These are phyloP conservation scores for Macadamia tetraphylla DNA, from an alignment of 164 flowering plant genomes.

Conservation along the genomic window DNA sequence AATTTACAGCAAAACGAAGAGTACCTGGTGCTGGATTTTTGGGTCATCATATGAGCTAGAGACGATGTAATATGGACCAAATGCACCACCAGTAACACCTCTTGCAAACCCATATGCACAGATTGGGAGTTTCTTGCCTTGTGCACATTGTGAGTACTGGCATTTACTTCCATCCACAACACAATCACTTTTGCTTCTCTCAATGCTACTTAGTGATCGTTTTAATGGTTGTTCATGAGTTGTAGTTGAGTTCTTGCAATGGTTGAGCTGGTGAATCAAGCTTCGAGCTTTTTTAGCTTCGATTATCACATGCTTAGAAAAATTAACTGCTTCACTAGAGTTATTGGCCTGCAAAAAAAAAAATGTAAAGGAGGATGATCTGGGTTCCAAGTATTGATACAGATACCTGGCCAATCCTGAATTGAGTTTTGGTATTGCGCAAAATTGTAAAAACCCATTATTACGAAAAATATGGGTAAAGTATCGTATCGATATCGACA, in stretches of 20 bases:
- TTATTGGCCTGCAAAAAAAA: neutral
- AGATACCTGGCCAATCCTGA: too few relatives aligned
- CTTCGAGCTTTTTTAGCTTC: neutral
- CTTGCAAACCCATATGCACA: conserved; percentile 27
- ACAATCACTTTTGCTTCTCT: neutral
- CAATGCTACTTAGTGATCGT: neutral
- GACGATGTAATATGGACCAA: conserved; percentile 16
- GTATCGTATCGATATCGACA: too few relatives aligned
- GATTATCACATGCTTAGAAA: neutral
- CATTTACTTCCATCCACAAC: conserved; percentile 26
- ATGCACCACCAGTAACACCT: conserved; percentile 26
- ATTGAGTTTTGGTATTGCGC: too few relatives aligned
- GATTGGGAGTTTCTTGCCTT: conserved; percentile 18
- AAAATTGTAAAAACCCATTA: too few relatives aligned
- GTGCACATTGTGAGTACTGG: conserved; percentile 22
- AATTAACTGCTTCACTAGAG: conserved; percentile 9
- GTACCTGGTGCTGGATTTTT: conserved; percentile 20
- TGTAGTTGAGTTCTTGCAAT: neutral
- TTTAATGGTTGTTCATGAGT: neutral
- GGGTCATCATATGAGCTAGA: conserved; percentile 10
- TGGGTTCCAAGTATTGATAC: too few relatives aligned
- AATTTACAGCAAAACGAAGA: conserved; percentile 20
- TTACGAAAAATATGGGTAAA: too few relatives aligned
- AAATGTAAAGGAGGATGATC: too few relatives aligned
- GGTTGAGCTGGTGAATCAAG: neutral